Percentiles rank a stretch among this genome's conserved stretches.
Evolutionary conservation across 352 stramenopile genomes (phyloP).

Genomic region (Globisporangium takayamanum): DNA sequence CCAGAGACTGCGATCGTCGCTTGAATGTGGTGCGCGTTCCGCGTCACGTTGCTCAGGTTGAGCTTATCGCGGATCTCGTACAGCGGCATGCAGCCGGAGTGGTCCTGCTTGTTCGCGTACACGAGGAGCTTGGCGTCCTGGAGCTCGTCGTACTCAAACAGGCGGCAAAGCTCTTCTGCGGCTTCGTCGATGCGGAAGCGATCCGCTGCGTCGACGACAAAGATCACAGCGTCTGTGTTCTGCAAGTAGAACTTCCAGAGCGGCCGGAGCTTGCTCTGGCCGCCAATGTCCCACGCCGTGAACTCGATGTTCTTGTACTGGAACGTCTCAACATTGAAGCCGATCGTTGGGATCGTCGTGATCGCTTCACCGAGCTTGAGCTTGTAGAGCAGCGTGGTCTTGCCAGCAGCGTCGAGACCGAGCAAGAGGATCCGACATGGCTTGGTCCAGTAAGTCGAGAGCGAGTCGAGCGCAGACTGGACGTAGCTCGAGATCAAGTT

Average conservation of each 20-base stretch:
- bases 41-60: slow-evolving; percentile 24
- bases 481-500: slow-evolving; percentile 28
- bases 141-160: slow-evolving; percentile 39
- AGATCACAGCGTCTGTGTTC: slow-evolving; percentile 70
- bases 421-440: slow-evolving; percentile 75
- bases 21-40: slow-evolving; percentile 25
- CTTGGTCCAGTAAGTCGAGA: slow-evolving; percentile 31
- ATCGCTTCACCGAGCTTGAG: slow-evolving; percentile 63
- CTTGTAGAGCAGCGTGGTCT: slow-evolving; percentile 93
- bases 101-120: slow-evolving; percentile 42
- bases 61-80: slow-evolving; percentile 26
- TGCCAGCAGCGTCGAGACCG: slow-evolving; percentile 90
- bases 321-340: slow-evolving; percentile 78
- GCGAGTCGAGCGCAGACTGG: slow-evolving; percentile 19
- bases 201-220: slow-evolving; percentile 72
- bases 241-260: slow-evolving; percentile 76
- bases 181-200: slow-evolving; percentile 39
- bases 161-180: slow-evolving; percentile 24
- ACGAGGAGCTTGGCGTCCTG: slow-evolving; percentile 29
- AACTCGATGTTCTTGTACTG: slow-evolving; percentile 65
- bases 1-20: slow-evolving; percentile 24
- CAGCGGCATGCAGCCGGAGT: slow-evolving; percentile 19
- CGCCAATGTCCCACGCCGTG: slow-evolving; percentile 78
- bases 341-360: slow-evolving; percentile 68
- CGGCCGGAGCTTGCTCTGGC: slow-evolving; percentile 55